phyloP scores from a whole-genome alignment of 257 asterid genomes.

The Primulina huaijiensis region DNA sequence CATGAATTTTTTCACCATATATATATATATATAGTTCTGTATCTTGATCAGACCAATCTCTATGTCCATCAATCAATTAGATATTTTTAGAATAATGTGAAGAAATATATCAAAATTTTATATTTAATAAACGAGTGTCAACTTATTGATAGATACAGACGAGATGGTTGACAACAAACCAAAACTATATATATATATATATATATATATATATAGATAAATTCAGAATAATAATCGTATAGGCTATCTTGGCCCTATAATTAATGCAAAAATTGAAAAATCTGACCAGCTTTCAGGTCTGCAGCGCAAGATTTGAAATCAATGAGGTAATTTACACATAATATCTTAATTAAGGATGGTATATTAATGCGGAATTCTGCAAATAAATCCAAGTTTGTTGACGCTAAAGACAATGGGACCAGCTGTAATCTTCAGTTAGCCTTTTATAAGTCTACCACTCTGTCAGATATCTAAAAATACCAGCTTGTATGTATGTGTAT shows the following conservation, averaged over 20 bases:
- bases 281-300: constrained; percentile 58
- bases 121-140: too few relatives aligned
- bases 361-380: constrained; percentile 30
- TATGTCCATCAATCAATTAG: too few relatives aligned
- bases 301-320: constrained; percentile 34
- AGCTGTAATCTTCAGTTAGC: constrained; percentile 67
- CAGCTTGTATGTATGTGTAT: constrained; percentile 29
- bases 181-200: too few relatives aligned
- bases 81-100: too few relatives aligned
- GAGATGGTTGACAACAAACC: too few relatives aligned
- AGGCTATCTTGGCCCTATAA: constrained; percentile 48
- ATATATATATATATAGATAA: background rate
- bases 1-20: too few relatives aligned
- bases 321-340: constrained; percentile 30
- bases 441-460: constrained; percentile 30
- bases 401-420: constrained; percentile 57
- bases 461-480: constrained; percentile 34
- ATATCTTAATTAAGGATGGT: constrained; percentile 27
- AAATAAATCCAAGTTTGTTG: constrained; percentile 32
- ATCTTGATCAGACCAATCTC: too few relatives aligned
- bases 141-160: too few relatives aligned
- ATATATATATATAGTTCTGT: too few relatives aligned
- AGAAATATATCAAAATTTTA: too few relatives aligned
- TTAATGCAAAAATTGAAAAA: constrained; percentile 60
- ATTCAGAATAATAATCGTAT: constrained; percentile 8